Conservation (phyloP, 2,329 filamentous ascomycete genomes). For the Mycosphaerella arachidis region DNA sequence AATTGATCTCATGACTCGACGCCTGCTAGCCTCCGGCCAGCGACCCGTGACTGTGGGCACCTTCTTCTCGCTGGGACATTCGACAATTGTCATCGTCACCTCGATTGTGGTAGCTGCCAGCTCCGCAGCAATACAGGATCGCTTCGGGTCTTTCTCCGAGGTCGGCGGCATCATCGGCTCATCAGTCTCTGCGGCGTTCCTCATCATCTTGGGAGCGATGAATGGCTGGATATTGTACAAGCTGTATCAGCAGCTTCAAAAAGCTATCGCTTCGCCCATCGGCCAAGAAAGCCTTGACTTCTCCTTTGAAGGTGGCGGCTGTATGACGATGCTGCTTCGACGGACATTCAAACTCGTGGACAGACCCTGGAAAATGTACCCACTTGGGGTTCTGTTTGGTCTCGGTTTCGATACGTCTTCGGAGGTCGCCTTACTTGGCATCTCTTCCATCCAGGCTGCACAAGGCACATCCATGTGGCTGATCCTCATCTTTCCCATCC, state of each 20-base stretch:
- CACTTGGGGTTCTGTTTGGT: constrained; percentile 77
- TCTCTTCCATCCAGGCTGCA: constrained; percentile 80
- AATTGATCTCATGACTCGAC: constrained; percentile 91
- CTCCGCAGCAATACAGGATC: constrained; percentile 71
- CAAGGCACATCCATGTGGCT: constrained; percentile 88
- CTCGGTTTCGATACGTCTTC: constrained; percentile 94
- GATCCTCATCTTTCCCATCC: constrained; percentile 81
- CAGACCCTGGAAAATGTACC: constrained; percentile 92
- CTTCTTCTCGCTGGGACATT: constrained; percentile 91
- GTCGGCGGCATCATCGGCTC: constrained; percentile 88
- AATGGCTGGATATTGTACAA: constrained; percentile 83
- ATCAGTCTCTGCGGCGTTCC: constrained; percentile 74
- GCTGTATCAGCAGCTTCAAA: constrained; percentile 64
- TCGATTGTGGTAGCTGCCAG: constrained; percentile 90
- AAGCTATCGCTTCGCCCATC: constrained; percentile 50
- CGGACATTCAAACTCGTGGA: constrained; percentile 70
- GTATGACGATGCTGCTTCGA: constrained; percentile 67
- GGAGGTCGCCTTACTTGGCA: constrained; percentile 86
- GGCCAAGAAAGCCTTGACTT: constrained; percentile 45
- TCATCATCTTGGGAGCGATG: constrained; percentile 75
- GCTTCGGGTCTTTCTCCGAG: constrained; percentile 73
- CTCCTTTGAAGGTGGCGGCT: constrained; percentile 70
- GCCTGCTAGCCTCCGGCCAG: constrained; percentile 79
- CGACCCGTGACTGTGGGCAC: constrained; percentile 87
- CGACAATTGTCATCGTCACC: constrained; percentile 85